Evolutionary conservation across 495 filamentous ascomycete genomes (phyloP).

Genomic region (Hyaloscypha hepaticicola): DNA sequence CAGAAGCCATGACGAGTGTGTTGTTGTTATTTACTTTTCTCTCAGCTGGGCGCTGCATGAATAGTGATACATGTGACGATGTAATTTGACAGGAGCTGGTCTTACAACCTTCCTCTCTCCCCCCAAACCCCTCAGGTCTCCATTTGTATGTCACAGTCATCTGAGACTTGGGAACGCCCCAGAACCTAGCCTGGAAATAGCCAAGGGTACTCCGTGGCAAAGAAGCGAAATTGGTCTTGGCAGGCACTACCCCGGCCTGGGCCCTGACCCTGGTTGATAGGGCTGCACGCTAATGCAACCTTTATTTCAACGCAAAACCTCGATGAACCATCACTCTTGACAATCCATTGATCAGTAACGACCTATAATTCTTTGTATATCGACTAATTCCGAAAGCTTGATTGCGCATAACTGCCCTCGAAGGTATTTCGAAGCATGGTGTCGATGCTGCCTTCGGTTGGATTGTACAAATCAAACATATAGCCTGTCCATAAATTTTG

Average conservation of each 20-base stretch:
- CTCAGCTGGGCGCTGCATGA: no score
- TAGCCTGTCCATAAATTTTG: neutral
- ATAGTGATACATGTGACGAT: no score
- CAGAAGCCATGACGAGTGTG: no score
- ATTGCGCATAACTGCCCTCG: neutral
- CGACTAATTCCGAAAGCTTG: neutral
- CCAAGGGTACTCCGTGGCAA: no score
- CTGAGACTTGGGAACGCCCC: neutral
- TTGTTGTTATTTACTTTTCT: no score
- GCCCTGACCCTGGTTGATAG: neutral
- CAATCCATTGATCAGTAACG: neutral
- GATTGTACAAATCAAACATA: neutral
- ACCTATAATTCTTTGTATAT: neutral
- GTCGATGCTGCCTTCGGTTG: neutral
- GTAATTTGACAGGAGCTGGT: no score
- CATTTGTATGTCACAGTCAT: no score
- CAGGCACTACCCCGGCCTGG: no score
- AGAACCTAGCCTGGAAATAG: neutral
- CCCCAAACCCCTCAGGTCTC: no score
- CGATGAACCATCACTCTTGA: no score
- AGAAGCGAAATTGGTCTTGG: no score
- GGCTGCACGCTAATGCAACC: neutral
- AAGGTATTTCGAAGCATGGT: neutral
- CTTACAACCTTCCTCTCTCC: no score
- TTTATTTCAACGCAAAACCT: neutral